Base-by-base conservation (phyloP, 2,329 filamentous ascomycete species). In the Ophiostoma quercus region DNA sequence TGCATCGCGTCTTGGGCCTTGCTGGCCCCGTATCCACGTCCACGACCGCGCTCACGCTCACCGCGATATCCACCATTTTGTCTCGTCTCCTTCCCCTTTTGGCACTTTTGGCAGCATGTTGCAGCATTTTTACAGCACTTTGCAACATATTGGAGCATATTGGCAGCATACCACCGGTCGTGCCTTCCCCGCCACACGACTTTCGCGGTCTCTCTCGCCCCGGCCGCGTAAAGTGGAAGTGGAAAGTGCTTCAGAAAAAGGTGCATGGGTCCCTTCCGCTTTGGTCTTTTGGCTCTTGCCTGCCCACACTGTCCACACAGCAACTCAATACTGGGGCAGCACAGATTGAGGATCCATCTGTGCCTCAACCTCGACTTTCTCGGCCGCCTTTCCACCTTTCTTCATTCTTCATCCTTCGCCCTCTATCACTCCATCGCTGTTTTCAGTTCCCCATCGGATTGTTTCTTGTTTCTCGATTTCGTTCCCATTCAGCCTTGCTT, bases 151-250 rank as follows among this genome's bases (percentile, higher is more conserved):
- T 19, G 41, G 14, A 5, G 29, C 57, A 29, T 6, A 60, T 63
- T 34, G 60, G 60, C 60, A 11, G 60, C 51, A 57, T 29, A 57
- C 51, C 51, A 57, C n/a, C 51, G 68, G 68, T 70, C 69, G 69
- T 68, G 70, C 70, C 69, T 72, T 72, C 73, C 72, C 73, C 73
- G 72, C 73, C 71, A 74, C 73, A 70, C 69, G 67, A 71, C 63
- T 71, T 73, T 71, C 37, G 43, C 43, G 43, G 62, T 39, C 7
- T 7, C 60, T 39, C 60, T 39, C 8, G 60, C 57, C 54, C 43
- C 41, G 68, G 57, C 72, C 72, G 69, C 71, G 72, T 73, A 54
- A 71, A 68, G 34, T 34, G 34, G 34, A 34, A 34, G 60, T 63
- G 37, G 72, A 54, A 71, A 68, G 62, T 63, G 37, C 37, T 57